A percentile compares a stretch with the other conserved stretches of the same genome.
These are phyloP conservation scores for Lomentospora prolificans DNA, from an alignment of 2,329 filamentous ascomycete genomes.

Conservation along the genomic window DNA sequence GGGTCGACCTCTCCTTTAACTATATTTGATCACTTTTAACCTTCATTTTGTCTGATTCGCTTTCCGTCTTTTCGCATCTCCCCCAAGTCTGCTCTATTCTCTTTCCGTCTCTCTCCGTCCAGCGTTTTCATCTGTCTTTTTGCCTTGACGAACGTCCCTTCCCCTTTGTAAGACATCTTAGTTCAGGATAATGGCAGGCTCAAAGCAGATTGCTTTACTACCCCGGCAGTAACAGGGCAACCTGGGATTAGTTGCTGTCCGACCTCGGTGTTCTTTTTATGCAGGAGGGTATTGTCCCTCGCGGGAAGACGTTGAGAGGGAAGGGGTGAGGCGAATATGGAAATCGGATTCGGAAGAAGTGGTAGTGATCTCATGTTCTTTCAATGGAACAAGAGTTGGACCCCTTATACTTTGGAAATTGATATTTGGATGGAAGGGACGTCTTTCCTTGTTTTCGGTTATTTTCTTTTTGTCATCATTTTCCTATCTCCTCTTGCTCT, in stretches of 20 bases:
- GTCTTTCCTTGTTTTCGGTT: conserved; percentile 19
- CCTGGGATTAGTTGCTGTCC: not conserved
- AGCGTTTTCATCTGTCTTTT: too few species aligned
- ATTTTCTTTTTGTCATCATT: conserved; percentile 28
- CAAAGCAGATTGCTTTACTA: not conserved
- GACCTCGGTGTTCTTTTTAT: conserved; percentile 1
- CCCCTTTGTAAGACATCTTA: conserved; percentile 26
- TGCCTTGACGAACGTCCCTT: conserved; percentile 16
- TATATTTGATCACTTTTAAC: conserved; percentile 21
- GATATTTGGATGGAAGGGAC: conserved; percentile 13
- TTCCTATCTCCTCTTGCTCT: conserved; percentile 20
- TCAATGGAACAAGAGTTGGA: too few species aligned
- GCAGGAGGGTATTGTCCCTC: not conserved
- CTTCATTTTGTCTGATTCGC: conserved; percentile 18
- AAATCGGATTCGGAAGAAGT: not conserved
- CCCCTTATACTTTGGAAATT: conserved; percentile 21
- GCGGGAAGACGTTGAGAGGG: not conserved
- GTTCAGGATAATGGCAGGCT: conserved; percentile 21
- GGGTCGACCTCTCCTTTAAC: conserved; percentile 12
- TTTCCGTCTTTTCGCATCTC: conserved; percentile 8
- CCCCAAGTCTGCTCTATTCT: too few species aligned
- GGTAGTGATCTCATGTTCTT: too few species aligned
- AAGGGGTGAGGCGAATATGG: not conserved
- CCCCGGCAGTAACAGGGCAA: conserved; percentile 1
- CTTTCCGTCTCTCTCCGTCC: conserved; percentile 28